These are phyloP conservation scores for Suhomyces bolitotheri DNA, from an alignment of 1,139 yeast genomes.

Conservation along the genomic window DNA sequence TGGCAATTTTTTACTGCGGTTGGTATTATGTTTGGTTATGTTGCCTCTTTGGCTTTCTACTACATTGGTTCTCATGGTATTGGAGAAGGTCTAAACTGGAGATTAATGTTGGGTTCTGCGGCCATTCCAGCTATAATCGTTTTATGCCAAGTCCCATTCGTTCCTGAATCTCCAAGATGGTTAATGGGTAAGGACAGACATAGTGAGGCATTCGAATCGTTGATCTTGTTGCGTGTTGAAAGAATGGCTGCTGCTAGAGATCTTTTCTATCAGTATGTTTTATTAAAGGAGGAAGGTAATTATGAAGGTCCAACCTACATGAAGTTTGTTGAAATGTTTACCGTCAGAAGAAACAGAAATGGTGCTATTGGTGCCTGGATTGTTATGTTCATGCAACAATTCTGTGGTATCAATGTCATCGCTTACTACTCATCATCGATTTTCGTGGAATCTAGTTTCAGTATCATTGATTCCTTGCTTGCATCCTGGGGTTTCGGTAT, in stretches of 20 bases:
- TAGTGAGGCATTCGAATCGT: slow-evolving; percentile 25
- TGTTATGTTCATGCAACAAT: slow-evolving; percentile 89
- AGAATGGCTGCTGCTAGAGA: slow-evolving; percentile 29
- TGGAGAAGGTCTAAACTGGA: slow-evolving; percentile 62
- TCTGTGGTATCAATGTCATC: slow-evolving; percentile 88
- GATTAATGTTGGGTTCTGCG: slow-evolving; percentile 79
- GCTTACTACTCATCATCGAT: slow-evolving; percentile 79
- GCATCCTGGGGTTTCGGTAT: slow-evolving; percentile 90
- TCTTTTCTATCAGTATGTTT: slow-evolving; percentile 28
- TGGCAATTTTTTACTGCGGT: slow-evolving; percentile 91
- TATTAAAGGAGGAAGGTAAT: slow-evolving; percentile 61
- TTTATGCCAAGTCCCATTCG: slow-evolving; percentile 60
- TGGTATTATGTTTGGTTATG: slow-evolving; percentile 82
- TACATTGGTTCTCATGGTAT: slow-evolving; percentile 25
- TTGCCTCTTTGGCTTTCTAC: slow-evolving; percentile 61
- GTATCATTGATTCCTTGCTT: slow-evolving; percentile 59
- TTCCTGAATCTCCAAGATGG: slow-evolving; percentile 34
- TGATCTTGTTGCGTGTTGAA: slow-evolving; percentile 20
- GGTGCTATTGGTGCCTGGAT: slow-evolving; percentile 80
- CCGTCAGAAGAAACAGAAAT: slow-evolving; percentile 77
- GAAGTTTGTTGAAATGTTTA: slow-evolving; percentile 56
- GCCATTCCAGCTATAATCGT: slow-evolving; percentile 71
- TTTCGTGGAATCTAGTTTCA: slow-evolving; percentile 66
- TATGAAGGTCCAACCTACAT: slow-evolving; percentile 54
- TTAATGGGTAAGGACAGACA: slow-evolving; percentile 31